Conservation (phyloP, 1,284 basidiomycete genomes). For the Blastosporella zonata region DNA sequence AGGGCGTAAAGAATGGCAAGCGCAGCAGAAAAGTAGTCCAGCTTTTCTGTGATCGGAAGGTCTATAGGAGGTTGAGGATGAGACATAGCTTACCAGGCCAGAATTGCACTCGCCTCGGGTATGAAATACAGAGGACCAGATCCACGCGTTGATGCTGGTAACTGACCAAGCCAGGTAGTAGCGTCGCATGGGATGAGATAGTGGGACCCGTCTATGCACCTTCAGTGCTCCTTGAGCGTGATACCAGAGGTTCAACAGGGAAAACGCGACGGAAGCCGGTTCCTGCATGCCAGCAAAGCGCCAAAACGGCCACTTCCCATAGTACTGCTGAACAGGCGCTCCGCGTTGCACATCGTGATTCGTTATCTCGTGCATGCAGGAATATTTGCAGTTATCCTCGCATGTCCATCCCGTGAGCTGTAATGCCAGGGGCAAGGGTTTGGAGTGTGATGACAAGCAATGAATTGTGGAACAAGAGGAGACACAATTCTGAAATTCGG, state of each 20-base stretch:
- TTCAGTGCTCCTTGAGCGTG: slow-evolving; percentile 60
- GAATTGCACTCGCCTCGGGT: slow-evolving; percentile 64
- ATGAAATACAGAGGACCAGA: slow-evolving; percentile 93
- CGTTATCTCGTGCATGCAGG: slow-evolving; percentile 85
- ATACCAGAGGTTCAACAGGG: slow-evolving; percentile 76
- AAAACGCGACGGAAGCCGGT: slow-evolving; percentile 90
- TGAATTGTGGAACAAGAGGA: slow-evolving; percentile 34
- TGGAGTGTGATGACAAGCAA: slow-evolving; percentile 28
- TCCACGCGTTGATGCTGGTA: slow-evolving; percentile 88
- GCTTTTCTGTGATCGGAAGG: slow-evolving; percentile 78
- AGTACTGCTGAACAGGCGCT: slow-evolving; percentile 69
- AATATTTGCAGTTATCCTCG: slow-evolving; percentile 84
- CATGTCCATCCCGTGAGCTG: slow-evolving; percentile 75
- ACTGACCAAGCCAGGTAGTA: slow-evolving; percentile 73
- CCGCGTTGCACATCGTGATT: slow-evolving; percentile 48
- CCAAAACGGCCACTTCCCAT: slow-evolving; percentile 98
- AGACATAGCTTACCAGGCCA: slow-evolving; percentile 4
- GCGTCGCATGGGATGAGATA: slow-evolving; percentile 63
- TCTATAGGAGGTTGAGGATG: slow-evolving; percentile 46
- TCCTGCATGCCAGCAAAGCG: slow-evolving; percentile 88
- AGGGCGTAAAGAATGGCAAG: slow-evolving; percentile 76
- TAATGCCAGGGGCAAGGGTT: slow-evolving; percentile 42
- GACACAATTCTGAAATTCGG: slow-evolving; percentile 53
- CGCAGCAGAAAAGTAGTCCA: slow-evolving; percentile 96
- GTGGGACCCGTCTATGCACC: slow-evolving; percentile 48